A percentile compares a stretch with the other conserved stretches of the same genome.
Conservation (phyloP, 371 early-diverging fungal species). For the Chytridiales sp. region DNA sequence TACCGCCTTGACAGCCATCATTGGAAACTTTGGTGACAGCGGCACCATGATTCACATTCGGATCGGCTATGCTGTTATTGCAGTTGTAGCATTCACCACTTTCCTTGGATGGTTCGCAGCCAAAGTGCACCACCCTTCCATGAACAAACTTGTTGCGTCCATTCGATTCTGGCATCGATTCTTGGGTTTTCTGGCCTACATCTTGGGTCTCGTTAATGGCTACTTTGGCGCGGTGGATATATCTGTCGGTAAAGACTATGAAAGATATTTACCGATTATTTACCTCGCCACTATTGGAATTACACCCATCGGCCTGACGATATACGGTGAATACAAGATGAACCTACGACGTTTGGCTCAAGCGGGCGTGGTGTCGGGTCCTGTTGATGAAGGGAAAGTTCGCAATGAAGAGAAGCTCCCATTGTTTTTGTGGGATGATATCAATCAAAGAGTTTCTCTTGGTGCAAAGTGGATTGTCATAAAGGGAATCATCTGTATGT, state of each 20-base stretch:
- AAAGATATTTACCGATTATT: background rate
- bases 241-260: conserved; percentile 1
- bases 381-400: too few relatives aligned
- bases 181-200: conserved; percentile 29
- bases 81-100: conserved; percentile 18
- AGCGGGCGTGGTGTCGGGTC: too few relatives aligned
- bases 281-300: conserved; percentile 12
- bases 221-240: conserved; percentile 33
- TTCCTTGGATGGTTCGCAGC: conserved; percentile 19
- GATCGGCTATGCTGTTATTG: conserved; percentile 29
- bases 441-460: conserved; percentile 30
- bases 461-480: conserved; percentile 45
- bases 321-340: conserved; percentile 23
- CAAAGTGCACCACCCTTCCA: background rate
- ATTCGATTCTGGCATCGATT: conserved; percentile 23
- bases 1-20: conserved; percentile 28
- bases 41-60: conserved; percentile 19
- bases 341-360: too few relatives aligned
- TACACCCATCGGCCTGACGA: conserved; percentile 10
- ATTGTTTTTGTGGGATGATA: conserved; percentile 36
- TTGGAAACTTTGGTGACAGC: conserved; percentile 27
- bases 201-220: conserved; percentile 35
- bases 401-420: too few relatives aligned
- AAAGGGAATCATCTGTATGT: conserved; percentile 35
- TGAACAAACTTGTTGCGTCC: conserved; percentile 12